Base-by-base conservation (phyloP, 768 basidiomycete genomes). In the Mrakia blollopis region DNA sequence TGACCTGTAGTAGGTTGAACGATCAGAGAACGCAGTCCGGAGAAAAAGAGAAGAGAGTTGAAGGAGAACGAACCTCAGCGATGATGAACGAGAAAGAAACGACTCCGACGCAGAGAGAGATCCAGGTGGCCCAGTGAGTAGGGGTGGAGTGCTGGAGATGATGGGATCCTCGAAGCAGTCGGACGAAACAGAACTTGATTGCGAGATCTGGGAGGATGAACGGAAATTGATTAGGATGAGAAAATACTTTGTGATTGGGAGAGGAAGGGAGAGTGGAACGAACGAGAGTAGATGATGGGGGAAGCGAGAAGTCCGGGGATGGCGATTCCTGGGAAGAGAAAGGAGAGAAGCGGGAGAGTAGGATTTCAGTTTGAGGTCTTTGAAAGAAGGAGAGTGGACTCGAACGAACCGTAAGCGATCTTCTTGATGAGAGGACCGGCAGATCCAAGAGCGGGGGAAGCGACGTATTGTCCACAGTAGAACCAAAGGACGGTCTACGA, bases 401-500 rank as follows among this genome's bases (percentile, higher is more conserved):
- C 47, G 39, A 41, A 50, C 47, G 47, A 50, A 50, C 47, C 80
- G 78, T 82, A 81, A 14, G 41, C 41, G 74, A 82, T 76, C 23
- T 76, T 79, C 79, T 82, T 81, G 73, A 82, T 63, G 14, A 79
- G 69, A 16, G 73, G 76, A 21, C 82, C 82, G 23, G 82, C 82
- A 7, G 80, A 80, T 6, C 82, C 82, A 39, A 83, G 81, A 0
- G 82, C 81, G 11, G 82, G 82, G 10, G 80, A 80, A 25, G 82
- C 80, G 54, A 82, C 79, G 65, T 74, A 78, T 62, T 74, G 77
- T 28, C 77, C 77, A 39, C 62, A 60, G 65, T 57, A 76, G 68
- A 41, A 72, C 70, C 72, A 77, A n/a, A 77, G 60, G 30, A 77
- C 76, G 52, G 62, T 54, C 32, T 57, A n/a, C 25, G 13, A 57